phyloP scores from a whole-genome alignment of 257 asterid species.

The Gynochthodes officinalis region DNA sequence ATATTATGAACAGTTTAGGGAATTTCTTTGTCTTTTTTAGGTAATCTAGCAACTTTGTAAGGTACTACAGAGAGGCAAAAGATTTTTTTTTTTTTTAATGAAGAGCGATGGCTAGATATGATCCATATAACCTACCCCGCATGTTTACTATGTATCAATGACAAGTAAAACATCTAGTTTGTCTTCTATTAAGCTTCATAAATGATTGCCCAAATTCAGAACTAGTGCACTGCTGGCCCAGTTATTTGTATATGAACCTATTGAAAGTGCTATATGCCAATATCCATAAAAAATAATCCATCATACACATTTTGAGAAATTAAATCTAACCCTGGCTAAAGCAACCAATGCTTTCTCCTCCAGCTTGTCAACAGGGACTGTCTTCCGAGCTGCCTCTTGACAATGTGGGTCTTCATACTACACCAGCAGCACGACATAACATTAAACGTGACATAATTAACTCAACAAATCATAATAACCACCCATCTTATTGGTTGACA shows the following conservation, averaged over 20 bases:
- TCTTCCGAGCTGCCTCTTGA: constrained; percentile 75
- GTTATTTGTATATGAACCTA: background rate
- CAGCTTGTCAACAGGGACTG: constrained; percentile 78
- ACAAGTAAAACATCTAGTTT: background rate
- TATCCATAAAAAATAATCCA: background rate
- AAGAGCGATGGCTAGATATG: too few relatives aligned
- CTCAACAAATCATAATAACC: background rate
- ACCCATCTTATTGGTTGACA: background rate
- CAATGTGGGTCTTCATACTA: constrained; percentile 81
- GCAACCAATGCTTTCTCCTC: constrained; percentile 89
- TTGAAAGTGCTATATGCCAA: background rate
- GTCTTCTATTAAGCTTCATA: constrained; percentile 7
- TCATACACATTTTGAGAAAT: constrained; percentile 16
- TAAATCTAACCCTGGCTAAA: constrained; percentile 77
- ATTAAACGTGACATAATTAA: background rate
- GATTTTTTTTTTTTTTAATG: too few relatives aligned
- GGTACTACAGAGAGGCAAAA: too few relatives aligned
- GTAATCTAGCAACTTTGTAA: background rate
- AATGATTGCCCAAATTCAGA: background rate
- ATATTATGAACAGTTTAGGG: background rate
- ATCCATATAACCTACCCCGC: too few relatives aligned
- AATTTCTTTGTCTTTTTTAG: too few relatives aligned
- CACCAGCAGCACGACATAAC: constrained; percentile 32
- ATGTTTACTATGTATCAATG: constrained; percentile 9
- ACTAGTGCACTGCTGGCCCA: background rate